Evolutionary conservation across 2,329 filamentous ascomycete genomes (phyloP), one percentile per base, ranked within the genome.

Genomic region (Verticillium isaacii): DNA sequence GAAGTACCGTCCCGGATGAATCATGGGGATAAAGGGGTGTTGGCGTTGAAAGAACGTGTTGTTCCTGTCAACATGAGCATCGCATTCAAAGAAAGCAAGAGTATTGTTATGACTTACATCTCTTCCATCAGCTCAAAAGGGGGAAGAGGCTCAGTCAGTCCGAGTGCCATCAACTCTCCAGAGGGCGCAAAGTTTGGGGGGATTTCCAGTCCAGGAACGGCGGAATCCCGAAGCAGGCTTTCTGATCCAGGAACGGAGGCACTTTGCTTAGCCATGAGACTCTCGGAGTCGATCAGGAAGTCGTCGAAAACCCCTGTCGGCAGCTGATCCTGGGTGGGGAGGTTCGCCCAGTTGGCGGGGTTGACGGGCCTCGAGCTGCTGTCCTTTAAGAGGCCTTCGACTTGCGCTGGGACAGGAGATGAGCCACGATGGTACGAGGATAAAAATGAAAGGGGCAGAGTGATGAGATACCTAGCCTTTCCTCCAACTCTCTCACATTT

Each of bases 401-500:
- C 92, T 78, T 97, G 90, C 63, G 88, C 89, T 92, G 67, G 66
- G 7, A 56, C 8, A 11, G n/a, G n/a, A n/a, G 32, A n/a, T 29
- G 25, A 17, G 54, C 5, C 19, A 54, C 11, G 32, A 11, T 17
- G 23, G 5, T 17, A 32, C 29, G 11, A 58, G 41, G 29, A 50
- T 29, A 29, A 29, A 29, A 29, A 29, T 29, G 29, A 60, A 45
- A 57, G 62, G 29, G 56, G 45, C 72, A 25, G 8, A n/a, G n/a
- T n/a, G 45, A 50, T 50, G 45, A 59, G 80, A 66, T 85, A 95
- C 91, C 90, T 72, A 97, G 79, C 70, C 94, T 85, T 66, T 92
- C 92, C 75, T 97, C 94, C 62, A 97, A 80, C 72, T 95, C 89
- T 78, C 91, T 95, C 64, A 97, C 93, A 74, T 97, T 97, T 67